Evolutionary conservation across 2,329 filamentous ascomycete species (phyloP), one percentile per base, ranked within the genome.

Genomic region (Monosporascus sp.): DNA sequence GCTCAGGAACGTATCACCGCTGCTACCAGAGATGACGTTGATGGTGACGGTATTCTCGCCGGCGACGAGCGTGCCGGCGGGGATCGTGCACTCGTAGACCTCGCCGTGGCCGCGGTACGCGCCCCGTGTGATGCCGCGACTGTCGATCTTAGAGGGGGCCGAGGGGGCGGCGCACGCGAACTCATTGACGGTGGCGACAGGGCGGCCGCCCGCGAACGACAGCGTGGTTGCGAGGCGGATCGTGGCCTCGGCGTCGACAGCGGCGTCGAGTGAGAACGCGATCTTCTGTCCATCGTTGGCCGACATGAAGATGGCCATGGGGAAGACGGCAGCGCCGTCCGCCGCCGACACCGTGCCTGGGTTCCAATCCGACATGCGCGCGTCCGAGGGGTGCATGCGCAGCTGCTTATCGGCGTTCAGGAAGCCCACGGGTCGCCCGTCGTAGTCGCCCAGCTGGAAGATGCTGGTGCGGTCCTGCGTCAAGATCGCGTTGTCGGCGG

Each of bases 261-360:
- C 66, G 9, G 72, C 67, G 0, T 70, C 69, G 0, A 79, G 67
- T 1, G 72, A 72, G 59, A 84, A 82, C 46, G 53, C 59, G 56
- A 66, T 65, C 51, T 56, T 57, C 52, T 63, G 61, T 5, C 61
- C 64, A 56, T 66, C 57, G 37, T 74, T 76, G 60, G 83, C 80
- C 2, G 74, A 78, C 56, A 79, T 76, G 63, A 81, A 80, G 9
- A 83, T 66, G 1, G 81, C 81, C 82, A 84, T 84, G 2, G 82
- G 81, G 55, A 83, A 80, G 14, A 74, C 72, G 5, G 70, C 69
- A 1, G 75, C 60, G 2, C 68, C 59, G 3, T 68, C 59, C 5
- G 75, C 78, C 4, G 72, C 73, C 14, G 79, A 79, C 1, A 82
- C 77, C 2, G 78, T 82, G 8, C 73, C 61, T 0, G 79, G 72